Evolutionary conservation across 768 basidiomycete genomes (phyloP), one percentile per base, ranked within the genome.

Genomic region (Termitomyces sp.): DNA sequence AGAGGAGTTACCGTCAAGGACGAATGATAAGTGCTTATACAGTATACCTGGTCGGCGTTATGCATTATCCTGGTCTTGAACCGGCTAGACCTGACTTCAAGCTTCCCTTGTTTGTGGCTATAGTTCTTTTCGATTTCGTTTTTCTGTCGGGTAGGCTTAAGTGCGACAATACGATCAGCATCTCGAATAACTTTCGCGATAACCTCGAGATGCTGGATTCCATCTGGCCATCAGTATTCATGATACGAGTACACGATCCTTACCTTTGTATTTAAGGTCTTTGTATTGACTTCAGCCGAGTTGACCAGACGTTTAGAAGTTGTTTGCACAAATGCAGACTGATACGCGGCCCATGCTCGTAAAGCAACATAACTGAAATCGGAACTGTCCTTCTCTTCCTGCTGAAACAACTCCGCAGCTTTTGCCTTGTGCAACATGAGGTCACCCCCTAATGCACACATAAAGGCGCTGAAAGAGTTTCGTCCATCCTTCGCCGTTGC

Each of bases 261-360:
- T 61, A 79, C 80, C 60, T 57, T 20, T 45, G 59, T 59, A 20
- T 65, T 27, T 2, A 80, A 52, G 0, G 50, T 20, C 8, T 49
- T 36, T 11, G 69, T 72, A 58, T 73, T 63, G 46, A 77, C 71
- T 36, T 58, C 59, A 9, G 65, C 58, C 15, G 60, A 31, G 1
- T 39, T 48, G 18, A 57, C 49, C 4, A 68, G 51, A 27, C 39
- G 55, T 33, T 34, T 3, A 16, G 44, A 49, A 62, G 72, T 72
- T 22, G 59, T 1, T 6, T 64, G 55, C 11, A 73, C 13, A 2
- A 63, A 69, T 2, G 71, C 72, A 11, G 75, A 73, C 27, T 69
- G 69, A 63, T 70, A 77, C 7, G 79, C 76, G 1, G 70, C 72
- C 81, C 80, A 83, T 7, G 82, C 79, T 57, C 73, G 74, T 18